Percentiles rank a stretch among this genome's conserved stretches.
Conservation (phyloP, 768 basidiomycete species). For the Lactarius evosmus region DNA sequence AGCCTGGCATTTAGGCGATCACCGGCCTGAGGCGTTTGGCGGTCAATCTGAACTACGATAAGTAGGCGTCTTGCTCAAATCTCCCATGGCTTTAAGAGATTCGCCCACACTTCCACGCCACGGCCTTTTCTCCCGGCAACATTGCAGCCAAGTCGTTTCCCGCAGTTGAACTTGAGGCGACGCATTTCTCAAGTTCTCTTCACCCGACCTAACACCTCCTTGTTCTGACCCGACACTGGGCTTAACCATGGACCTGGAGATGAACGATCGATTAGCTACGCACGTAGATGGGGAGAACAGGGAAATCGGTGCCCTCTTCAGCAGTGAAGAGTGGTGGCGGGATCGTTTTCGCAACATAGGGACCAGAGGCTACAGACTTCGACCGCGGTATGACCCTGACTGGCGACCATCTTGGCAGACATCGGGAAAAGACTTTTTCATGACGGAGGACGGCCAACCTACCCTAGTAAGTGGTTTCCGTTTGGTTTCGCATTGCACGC, state of each 20-base stretch:
- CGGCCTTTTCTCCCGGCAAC: not conserved
- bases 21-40: too few species aligned
- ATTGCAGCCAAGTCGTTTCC: not conserved
- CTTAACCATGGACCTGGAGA: not conserved
- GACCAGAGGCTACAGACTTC: constrained; percentile 18
- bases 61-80: not conserved
- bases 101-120: not conserved
- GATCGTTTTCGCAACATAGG: constrained; percentile 16
- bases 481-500: not conserved
- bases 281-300: not conserved
- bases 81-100: not conserved
- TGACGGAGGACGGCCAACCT: constrained; percentile 15
- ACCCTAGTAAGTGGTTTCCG: not conserved
- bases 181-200: not conserved
- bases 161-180: not conserved
- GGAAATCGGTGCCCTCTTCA: constrained; percentile 11
- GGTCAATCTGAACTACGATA: too few species aligned
- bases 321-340: constrained; percentile 21
- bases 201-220: not conserved
- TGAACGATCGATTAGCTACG: not conserved
- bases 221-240: not conserved
- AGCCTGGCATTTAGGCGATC: too few species aligned
- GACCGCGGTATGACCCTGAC: constrained; percentile 11
- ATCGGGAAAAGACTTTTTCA: constrained; percentile 12
- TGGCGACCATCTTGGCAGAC: constrained; percentile 16